These are phyloP conservation scores for Monosporascus sp. DNA, from an alignment of 2,329 filamentous ascomycete species.

Conservation along the genomic window DNA sequence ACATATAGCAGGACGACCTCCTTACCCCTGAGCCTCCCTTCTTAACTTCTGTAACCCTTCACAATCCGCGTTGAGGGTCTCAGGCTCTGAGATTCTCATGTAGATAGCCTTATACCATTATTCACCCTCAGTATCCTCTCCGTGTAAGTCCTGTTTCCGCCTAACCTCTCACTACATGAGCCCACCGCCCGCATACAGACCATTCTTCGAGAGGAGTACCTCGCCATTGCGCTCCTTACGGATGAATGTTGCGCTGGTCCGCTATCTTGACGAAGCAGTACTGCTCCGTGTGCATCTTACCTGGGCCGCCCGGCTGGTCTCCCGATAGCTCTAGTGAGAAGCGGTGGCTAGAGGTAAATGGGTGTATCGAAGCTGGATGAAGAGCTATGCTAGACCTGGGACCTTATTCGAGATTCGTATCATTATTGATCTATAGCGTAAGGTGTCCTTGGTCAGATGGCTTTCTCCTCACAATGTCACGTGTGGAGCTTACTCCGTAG, in stretches of 20 bases:
- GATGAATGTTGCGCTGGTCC: constrained; percentile 24
- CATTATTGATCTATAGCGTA: too few relatives aligned
- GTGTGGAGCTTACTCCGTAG: too few relatives aligned
- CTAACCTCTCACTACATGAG: constrained; percentile 36
- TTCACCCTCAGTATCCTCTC: constrained; percentile 29
- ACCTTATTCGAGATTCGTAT: too few relatives aligned
- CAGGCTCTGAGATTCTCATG: constrained; percentile 33
- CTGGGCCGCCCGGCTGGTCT: constrained; percentile 30
- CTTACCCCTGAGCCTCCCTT: constrained; percentile 1
- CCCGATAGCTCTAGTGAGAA: constrained; percentile 31
- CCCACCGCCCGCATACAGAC: constrained; percentile 41
- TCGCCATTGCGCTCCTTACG: constrained; percentile 28
- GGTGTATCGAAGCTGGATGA: too few relatives aligned
- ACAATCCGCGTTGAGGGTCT: constrained; percentile 29
- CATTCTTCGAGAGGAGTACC: constrained; percentile 33
- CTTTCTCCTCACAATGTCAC: too few relatives aligned
- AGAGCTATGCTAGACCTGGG: too few relatives aligned
- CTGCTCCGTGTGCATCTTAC: constrained; percentile 36
- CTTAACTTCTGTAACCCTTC: constrained; percentile 19
- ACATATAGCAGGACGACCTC: too few relatives aligned
- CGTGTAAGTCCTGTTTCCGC: constrained; percentile 32
- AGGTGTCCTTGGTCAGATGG: too few relatives aligned
- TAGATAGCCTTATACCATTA: constrained; percentile 30
- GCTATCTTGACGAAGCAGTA: constrained; percentile 40
- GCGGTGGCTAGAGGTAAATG: too few relatives aligned